A percentile compares a stretch with the other conserved stretches of the same genome.
Evolutionary conservation across 352 stramenopile species (phyloP).

Genomic region (Halophytophthora batemanensis): DNA sequence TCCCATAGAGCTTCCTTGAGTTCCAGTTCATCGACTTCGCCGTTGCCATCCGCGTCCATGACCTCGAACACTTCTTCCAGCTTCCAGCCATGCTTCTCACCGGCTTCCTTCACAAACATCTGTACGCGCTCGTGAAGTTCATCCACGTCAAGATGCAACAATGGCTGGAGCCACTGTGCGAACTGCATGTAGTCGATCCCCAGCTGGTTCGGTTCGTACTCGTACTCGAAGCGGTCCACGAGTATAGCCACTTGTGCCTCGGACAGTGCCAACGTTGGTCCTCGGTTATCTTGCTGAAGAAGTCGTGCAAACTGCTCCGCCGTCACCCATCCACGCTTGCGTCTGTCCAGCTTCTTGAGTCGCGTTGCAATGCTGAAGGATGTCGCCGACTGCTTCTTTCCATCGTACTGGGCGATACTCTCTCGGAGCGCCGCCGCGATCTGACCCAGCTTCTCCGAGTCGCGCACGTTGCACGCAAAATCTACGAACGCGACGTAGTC

Average conservation of each 20-base stretch:
- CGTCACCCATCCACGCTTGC: constrained; percentile 49
- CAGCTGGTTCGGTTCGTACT: constrained; percentile 50
- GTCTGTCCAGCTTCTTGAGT: constrained; percentile 56
- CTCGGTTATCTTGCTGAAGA: constrained; percentile 20
- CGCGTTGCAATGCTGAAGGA: constrained; percentile 41
- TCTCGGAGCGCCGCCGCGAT: constrained; percentile 44
- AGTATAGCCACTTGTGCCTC: constrained; percentile 30
- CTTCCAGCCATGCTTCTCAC: constrained; percentile 41
- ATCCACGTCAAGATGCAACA: constrained; percentile 58
- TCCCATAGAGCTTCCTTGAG: constrained; percentile 56
- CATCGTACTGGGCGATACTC: constrained; percentile 48
- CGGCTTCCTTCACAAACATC: constrained; percentile 33
- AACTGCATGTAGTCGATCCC: constrained; percentile 73
- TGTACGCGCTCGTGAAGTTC: constrained; percentile 52
- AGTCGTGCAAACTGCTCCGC: constrained; percentile 36
- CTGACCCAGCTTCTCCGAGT: constrained; percentile 58
- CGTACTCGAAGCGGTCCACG: constrained; percentile 64
- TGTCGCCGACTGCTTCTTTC: constrained; percentile 40
- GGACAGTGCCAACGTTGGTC: constrained; percentile 38
- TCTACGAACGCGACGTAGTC: constrained; percentile 63
- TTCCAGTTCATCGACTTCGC: constrained; percentile 46
- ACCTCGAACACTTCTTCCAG: constrained; percentile 53
- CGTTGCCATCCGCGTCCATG: constrained; percentile 58
- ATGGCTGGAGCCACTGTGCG: constrained; percentile 61
- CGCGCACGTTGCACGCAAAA: constrained; percentile 62